Percentiles rank a stretch among this genome's conserved stretches.
phyloP scores from a whole-genome alignment of 345 rosid species.

The Brassica napus region Da-Ae NC_063446.1:13854501-13855000 shows the following conservation, averaged over 20 bases:
- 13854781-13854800: slow-evolving; percentile 31
- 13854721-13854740: slow-evolving; percentile 28
- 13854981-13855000: slow-evolving; percentile 38
- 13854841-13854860: slow-evolving; percentile 39
- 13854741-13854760: slow-evolving; percentile 29
- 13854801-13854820: slow-evolving; percentile 28
- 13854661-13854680: slow-evolving; percentile 27
- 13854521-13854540: slow-evolving; percentile 52
- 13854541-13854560: slow-evolving; percentile 70
- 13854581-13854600: slow-evolving; percentile 24
- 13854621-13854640: slow-evolving; percentile 53
- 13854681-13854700: slow-evolving; percentile 43
- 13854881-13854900: slow-evolving; percentile 29
- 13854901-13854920: slow-evolving; percentile 19
- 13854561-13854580: slow-evolving; percentile 32
- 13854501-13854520: slow-evolving; percentile 27
- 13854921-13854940: slow-evolving; percentile 28
- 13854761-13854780: slow-evolving; percentile 7
- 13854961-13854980: slow-evolving; percentile 29
- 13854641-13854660: slow-evolving; percentile 61
- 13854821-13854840: slow-evolving; percentile 41
- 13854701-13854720: slow-evolving; percentile 38
- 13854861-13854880: slow-evolving; percentile 36
- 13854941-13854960: slow-evolving; percentile 37
- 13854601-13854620: slow-evolving; percentile 28